Evolutionary conservation across 257 asterid species (phyloP).

Genomic region (Ilex asprella): DNA sequence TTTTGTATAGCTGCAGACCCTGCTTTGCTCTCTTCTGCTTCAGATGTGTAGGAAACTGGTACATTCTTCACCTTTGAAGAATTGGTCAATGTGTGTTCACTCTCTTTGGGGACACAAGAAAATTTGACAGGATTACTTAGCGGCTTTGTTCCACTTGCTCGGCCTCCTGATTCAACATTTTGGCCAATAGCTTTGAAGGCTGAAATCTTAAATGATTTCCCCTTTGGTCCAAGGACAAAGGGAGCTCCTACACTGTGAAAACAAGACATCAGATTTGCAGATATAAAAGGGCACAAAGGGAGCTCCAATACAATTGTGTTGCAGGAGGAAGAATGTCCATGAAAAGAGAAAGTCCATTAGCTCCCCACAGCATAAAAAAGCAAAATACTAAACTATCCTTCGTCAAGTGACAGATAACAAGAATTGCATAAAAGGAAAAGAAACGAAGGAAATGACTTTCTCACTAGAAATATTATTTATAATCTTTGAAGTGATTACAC

Average conservation of each 20-base stretch:
- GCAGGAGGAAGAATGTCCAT: too few relatives aligned
- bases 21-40: conserved; percentile 38
- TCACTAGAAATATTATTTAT: too few relatives aligned
- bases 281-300: too few relatives aligned
- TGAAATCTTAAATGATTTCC: conserved; percentile 51
- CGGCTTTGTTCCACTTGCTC: conserved; percentile 53
- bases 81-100: conserved; percentile 50
- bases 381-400: too few relatives aligned
- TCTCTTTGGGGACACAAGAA: conserved; percentile 60
- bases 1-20: conserved; percentile 59
- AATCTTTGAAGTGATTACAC: too few relatives aligned
- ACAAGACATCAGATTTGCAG: neutral
- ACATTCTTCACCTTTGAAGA: conserved; percentile 47
- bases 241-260: conserved; percentile 55
- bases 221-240: conserved; percentile 41
- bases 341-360: too few relatives aligned
- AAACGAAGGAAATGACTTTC: too few relatives aligned
- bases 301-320: too few relatives aligned
- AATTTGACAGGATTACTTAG: conserved; percentile 47
- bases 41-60: conserved; percentile 49
- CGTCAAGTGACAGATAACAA: too few relatives aligned
- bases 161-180: conserved; percentile 53
- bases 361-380: too few relatives aligned
- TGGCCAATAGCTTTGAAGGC: conserved; percentile 71
- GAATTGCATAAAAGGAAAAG: too few relatives aligned